phyloP scores from a whole-genome alignment of 2,329 filamentous ascomycete genomes.

The Neofusicoccum sp. region DNA sequence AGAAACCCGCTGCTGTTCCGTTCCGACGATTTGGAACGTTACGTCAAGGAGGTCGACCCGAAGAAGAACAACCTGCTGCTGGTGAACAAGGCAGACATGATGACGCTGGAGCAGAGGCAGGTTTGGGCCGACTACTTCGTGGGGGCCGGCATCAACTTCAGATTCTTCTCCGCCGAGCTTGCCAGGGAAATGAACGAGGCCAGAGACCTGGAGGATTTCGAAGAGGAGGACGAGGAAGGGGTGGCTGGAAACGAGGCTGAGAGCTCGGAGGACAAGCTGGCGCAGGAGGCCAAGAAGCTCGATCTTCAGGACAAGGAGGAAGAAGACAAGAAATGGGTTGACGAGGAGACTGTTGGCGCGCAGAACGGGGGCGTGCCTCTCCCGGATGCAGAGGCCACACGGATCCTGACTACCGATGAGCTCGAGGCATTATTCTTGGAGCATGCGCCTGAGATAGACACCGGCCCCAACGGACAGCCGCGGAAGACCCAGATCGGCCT shows the following conservation, averaged over 20 bases:
- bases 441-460: constrained; percentile 65
- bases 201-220: constrained; percentile 58
- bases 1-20: constrained; percentile 92
- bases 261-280: constrained; percentile 53
- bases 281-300: constrained; percentile 49
- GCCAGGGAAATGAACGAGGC: constrained; percentile 88
- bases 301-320: constrained; percentile 48
- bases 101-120: constrained; percentile 81
- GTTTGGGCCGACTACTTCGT: constrained; percentile 88
- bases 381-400: constrained; percentile 51
- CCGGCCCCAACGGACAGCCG: constrained; percentile 47
- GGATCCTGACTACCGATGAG: constrained; percentile 91
- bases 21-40: constrained; percentile 88
- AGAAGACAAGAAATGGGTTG: constrained; percentile 43
- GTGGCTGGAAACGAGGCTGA: constrained; percentile 39
- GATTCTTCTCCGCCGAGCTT: constrained; percentile 92
- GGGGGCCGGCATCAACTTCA: constrained; percentile 79
- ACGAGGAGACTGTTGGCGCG: constrained; percentile 41
- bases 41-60: constrained; percentile 88
- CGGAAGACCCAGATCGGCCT: constrained; percentile 86
- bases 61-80: constrained; percentile 89
- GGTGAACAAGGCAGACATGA: constrained; percentile 99
- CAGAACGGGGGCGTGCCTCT: constrained; percentile 35
- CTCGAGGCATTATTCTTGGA: constrained; percentile 84
- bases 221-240: constrained; percentile 46